Evolutionary conservation across 2,329 filamentous ascomycete species (phyloP).

Genomic region (Saccharata proteae): DNA sequence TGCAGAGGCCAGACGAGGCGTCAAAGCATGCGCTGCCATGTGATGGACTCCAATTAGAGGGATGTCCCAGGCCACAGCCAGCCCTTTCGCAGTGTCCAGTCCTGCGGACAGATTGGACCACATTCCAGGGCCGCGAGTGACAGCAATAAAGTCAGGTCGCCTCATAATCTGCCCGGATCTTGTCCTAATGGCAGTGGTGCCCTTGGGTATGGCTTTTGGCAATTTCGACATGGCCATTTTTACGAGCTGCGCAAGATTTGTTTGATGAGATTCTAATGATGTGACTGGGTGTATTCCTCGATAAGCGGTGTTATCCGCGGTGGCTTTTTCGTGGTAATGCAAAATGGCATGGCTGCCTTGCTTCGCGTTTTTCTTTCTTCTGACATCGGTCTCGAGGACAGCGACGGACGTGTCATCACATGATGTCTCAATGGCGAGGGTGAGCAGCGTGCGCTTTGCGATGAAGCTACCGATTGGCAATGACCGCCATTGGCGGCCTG

Average conservation of each 20-base stretch:
- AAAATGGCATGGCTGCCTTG: conserved; percentile 39
- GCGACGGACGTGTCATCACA: conserved; percentile 93
- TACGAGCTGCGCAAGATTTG: conserved; percentile 56
- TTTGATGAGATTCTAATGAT: conserved; percentile 64
- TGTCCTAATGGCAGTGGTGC: neutral
- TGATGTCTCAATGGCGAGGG: conserved; percentile 68
- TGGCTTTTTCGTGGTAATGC: conserved; percentile 70
- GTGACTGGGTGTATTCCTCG: conserved; percentile 69
- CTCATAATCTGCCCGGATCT: too few species aligned
- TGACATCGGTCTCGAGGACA: conserved; percentile 46
- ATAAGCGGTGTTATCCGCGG: conserved; percentile 63
- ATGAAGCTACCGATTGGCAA: too few species aligned
- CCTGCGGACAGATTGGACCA: conserved; percentile 64
- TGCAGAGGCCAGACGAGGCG: conserved; percentile 62
- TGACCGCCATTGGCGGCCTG: too few species aligned
- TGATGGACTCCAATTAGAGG: conserved; percentile 72
- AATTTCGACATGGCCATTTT: conserved; percentile 48
- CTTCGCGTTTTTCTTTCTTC: conserved; percentile 1
- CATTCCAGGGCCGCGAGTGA: conserved; percentile 88
- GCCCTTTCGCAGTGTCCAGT: conserved; percentile 73
- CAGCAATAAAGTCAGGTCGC: conserved; percentile 76
- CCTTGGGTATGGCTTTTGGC: conserved; percentile 20
- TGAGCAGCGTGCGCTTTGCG: conserved; percentile 27
- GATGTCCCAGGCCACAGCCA: conserved; percentile 70
- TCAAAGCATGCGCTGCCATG: conserved; percentile 94